Conservation (phyloP, 495 filamentous ascomycete species). For the Tetracladium setigerum region DNA sequence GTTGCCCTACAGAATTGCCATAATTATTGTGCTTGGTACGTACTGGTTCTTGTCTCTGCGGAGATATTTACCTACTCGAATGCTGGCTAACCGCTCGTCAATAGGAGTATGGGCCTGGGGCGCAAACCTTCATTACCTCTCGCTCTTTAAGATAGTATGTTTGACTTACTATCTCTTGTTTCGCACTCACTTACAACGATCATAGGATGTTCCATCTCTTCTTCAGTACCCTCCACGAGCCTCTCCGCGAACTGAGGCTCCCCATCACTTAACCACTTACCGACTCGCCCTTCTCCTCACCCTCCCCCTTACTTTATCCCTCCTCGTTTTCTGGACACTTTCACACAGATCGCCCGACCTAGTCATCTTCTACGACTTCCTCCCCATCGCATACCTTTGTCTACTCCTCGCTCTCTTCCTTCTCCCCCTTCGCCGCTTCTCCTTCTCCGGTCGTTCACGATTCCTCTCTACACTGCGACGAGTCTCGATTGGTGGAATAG, state of each 20-base stretch:
- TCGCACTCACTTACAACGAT: neutral
- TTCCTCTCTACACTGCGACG: constrained; percentile 66
- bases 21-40: constrained; percentile 73
- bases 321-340: constrained; percentile 74
- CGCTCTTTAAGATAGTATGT: constrained; percentile 60
- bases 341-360: constrained; percentile 58
- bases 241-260: constrained; percentile 48
- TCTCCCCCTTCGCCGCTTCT: constrained; percentile 62
- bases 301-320: constrained; percentile 56
- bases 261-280: constrained; percentile 76
- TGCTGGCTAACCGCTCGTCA: constrained; percentile 14
- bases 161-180: neutral
- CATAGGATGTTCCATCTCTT: constrained; percentile 66
- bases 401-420: constrained; percentile 61
- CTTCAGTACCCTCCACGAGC: constrained; percentile 69
- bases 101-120: constrained; percentile 89
- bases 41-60: constrained; percentile 6
- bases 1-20: constrained; percentile 75
- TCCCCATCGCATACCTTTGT: constrained; percentile 74
- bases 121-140: constrained; percentile 75
- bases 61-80: neutral
- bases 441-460: constrained; percentile 63
- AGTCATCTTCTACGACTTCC: constrained; percentile 67
- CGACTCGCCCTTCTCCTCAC: constrained; percentile 71
- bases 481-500: constrained; percentile 71